Conservation (phyloP, 768 basidiomycete species). For the Podaxis sp. region DNA sequence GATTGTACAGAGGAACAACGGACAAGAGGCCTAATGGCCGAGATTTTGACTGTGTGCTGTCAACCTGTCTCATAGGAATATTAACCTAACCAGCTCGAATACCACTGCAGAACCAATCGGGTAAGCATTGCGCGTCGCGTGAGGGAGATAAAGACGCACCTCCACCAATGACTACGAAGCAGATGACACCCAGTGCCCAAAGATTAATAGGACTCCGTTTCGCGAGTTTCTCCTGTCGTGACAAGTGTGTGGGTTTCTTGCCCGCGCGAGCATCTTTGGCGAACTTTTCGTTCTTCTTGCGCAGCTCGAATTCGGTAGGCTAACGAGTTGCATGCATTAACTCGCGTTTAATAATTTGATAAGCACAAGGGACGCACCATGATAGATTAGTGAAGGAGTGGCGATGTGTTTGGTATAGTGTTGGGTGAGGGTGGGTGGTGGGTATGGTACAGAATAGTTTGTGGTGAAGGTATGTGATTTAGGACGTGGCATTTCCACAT, state of each 20-base stretch:
- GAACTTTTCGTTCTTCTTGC: slow-evolving; percentile 80
- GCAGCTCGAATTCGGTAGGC: slow-evolving; percentile 84
- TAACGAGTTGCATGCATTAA: slow-evolving; percentile 25
- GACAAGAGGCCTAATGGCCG: not conserved
- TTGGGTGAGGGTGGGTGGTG: slow-evolving; percentile 17
- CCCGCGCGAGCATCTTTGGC: slow-evolving; percentile 69
- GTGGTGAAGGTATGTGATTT: not conserved
- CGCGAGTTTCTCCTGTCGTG: slow-evolving; percentile 66
- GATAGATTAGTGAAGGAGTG: slow-evolving; percentile 18
- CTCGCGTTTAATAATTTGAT: not conserved
- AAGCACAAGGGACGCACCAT: slow-evolving; percentile 25
- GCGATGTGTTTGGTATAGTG: slow-evolving; percentile 16
- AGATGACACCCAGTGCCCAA: slow-evolving; percentile 70
- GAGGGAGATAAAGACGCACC: slow-evolving; percentile 42
- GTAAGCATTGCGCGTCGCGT: slow-evolving; percentile 3
- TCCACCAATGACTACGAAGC: slow-evolving; percentile 82
- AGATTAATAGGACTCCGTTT: slow-evolving; percentile 76
- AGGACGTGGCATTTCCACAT: slow-evolving; percentile 28
- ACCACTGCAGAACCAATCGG: slow-evolving; percentile 46
- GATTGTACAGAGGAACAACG: not conserved
- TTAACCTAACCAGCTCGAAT: slow-evolving; percentile 65
- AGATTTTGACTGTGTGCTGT: not conserved
- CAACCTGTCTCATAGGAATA: slow-evolving; percentile 59
- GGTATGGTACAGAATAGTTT: slow-evolving; percentile 3
- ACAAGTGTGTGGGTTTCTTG: slow-evolving; percentile 73